Evolutionary conservation across 345 rosid species (phyloP).

Genomic region (Lumnitzera racemosa): DNA sequence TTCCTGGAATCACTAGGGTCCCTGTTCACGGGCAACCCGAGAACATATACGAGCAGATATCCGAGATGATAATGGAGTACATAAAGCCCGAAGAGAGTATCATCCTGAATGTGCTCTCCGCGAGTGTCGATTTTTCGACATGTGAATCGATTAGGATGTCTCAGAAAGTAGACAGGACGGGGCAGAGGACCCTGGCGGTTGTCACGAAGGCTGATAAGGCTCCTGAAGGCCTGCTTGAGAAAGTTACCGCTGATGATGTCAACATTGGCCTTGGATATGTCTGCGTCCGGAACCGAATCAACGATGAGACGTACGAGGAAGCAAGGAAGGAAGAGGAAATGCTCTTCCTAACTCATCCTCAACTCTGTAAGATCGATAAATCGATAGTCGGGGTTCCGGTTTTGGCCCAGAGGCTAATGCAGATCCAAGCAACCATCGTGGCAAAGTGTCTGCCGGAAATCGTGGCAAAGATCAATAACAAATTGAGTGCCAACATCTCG

Average conservation of each 20-base stretch:
- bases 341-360: conserved; percentile 18
- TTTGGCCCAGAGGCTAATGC: conserved; percentile 25
- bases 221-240: conserved; percentile 40
- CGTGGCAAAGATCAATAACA: conserved; percentile 20
- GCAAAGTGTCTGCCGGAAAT: conserved; percentile 25
- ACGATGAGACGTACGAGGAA: conserved; percentile 32
- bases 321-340: conserved; percentile 23
- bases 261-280: conserved; percentile 43
- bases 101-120: conserved; percentile 39
- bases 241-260: conserved; percentile 45
- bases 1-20: conserved; percentile 50
- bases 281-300: conserved; percentile 38
- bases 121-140: conserved; percentile 34
- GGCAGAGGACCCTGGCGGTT: conserved; percentile 42
- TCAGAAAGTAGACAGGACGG: conserved; percentile 31
- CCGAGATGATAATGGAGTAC: conserved; percentile 32
- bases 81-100: conserved; percentile 40
- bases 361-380: conserved; percentile 21
- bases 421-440: conserved; percentile 26
- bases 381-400: conserved; percentile 32
- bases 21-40: conserved; percentile 51
- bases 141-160: conserved; percentile 60
- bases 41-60: conserved; percentile 37
- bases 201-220: conserved; percentile 46
- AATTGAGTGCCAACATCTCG: conserved; percentile 3